Percentiles rank a stretch among this genome's conserved stretches.
phyloP scores from a whole-genome alignment of 768 basidiomycete species.

The Calocybe indica region DNA sequence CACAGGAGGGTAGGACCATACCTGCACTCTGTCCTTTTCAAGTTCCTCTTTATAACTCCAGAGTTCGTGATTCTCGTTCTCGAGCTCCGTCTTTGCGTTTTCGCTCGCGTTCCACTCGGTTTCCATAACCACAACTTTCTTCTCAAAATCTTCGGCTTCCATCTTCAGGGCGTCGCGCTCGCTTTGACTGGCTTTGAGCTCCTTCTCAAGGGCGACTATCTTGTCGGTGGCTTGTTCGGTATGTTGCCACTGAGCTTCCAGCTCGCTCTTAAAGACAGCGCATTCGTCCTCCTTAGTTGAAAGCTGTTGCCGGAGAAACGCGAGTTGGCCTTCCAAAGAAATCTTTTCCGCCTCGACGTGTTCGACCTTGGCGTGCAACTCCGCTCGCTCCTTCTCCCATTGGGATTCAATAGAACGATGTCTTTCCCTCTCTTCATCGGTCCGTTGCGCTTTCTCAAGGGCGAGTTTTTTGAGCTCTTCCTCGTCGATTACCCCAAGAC shows the following conservation, averaged over 20 bases:
- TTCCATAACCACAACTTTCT: constrained; percentile 41
- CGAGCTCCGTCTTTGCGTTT: constrained; percentile 48
- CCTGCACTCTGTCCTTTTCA: constrained; percentile 53
- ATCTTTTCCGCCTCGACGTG: constrained; percentile 38
- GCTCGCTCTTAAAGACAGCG: constrained; percentile 48
- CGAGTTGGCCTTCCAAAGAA: constrained; percentile 36
- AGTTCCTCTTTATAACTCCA: constrained; percentile 46
- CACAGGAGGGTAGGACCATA: constrained; percentile 16
- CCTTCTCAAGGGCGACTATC: constrained; percentile 31
- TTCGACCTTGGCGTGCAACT: constrained; percentile 35
- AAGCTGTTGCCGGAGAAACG: constrained; percentile 32
- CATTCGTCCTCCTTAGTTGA: constrained; percentile 39
- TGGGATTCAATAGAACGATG: constrained; percentile 34
- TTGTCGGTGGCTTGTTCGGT: constrained; percentile 52
- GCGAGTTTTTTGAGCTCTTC: constrained; percentile 34
- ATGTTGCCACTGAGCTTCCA: constrained; percentile 68
- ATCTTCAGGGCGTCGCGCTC: constrained; percentile 34
- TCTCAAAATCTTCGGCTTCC: constrained; percentile 37
- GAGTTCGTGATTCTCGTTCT: constrained; percentile 47
- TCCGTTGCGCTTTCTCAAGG: constrained; percentile 34
- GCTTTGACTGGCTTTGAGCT: constrained; percentile 26
- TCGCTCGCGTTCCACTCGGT: constrained; percentile 51
- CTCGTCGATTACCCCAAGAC: constrained; percentile 34
- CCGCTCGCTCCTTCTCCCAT: constrained; percentile 49
- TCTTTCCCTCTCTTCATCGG: constrained; percentile 33